Percentiles rank a stretch among this genome's conserved stretches.
Conservation (phyloP, 2,329 filamentous ascomycete genomes). For the Pyrenochaeta sp. region DNA sequence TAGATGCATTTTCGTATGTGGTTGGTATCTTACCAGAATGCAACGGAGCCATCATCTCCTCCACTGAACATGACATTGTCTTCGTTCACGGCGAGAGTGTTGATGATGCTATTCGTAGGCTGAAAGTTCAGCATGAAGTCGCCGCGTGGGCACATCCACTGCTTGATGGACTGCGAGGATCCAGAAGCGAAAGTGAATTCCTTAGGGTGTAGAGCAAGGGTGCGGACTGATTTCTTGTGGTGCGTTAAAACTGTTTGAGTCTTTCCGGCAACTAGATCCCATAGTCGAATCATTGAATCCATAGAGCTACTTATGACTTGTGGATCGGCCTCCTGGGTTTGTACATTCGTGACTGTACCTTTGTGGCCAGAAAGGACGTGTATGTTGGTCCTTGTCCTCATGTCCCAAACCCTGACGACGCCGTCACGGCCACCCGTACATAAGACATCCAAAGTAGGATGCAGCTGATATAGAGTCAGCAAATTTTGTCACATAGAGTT, state of each 20-base stretch:
- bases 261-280: constrained; percentile 96
- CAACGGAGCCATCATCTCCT: constrained; percentile 94
- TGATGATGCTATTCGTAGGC: constrained; percentile 95
- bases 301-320: constrained; percentile 95
- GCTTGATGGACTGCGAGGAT: constrained; percentile 93
- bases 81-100: constrained; percentile 90
- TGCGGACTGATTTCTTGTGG: constrained; percentile 96
- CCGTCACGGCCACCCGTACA: constrained; percentile 95
- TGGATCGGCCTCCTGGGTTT: constrained; percentile 95
- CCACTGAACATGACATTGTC: constrained; percentile 96
- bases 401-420: constrained; percentile 96
- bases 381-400: constrained; percentile 92
- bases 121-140: constrained; percentile 99
- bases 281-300: constrained; percentile 71
- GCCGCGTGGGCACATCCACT: constrained; percentile 98
- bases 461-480: constrained; percentile 66
- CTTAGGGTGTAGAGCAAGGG: constrained; percentile 82
- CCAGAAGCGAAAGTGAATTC: constrained; percentile 97
- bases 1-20: neutral
- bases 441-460: constrained; percentile 92
- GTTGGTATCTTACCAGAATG: constrained; percentile 67
- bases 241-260: constrained; percentile 95
- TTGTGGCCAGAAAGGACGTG: constrained; percentile 93
- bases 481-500: neutral
- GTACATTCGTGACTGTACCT: constrained; percentile 85